A percentile compares a stretch with the other conserved stretches of the same genome.
Evolutionary conservation across 2,329 filamentous ascomycete genomes (phyloP).

Genomic region (Onygena corvina): DNA sequence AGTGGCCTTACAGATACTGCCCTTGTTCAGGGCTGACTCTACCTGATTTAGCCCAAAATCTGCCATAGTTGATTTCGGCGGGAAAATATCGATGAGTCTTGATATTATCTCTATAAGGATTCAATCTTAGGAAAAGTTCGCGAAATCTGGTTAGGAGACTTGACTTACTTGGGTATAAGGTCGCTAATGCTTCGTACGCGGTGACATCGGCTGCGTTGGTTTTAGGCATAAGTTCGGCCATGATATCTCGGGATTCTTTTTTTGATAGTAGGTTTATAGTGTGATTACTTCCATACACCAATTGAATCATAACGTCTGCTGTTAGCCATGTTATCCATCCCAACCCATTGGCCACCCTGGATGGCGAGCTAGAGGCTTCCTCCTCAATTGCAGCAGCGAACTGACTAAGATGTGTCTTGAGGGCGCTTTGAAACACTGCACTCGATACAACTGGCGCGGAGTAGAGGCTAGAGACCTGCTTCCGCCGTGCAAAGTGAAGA

Average conservation of each 20-base stretch:
- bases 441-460: conserved; percentile 11
- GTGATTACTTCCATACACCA: conserved; percentile 12
- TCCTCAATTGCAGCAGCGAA: conserved; percentile 12
- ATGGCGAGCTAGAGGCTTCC: conserved; percentile 7
- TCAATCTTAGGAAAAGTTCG: background rate
- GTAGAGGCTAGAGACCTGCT: conserved; percentile 13
- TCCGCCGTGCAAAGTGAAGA: conserved; percentile 14
- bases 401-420: conserved; percentile 12
- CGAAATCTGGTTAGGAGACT: background rate
- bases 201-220: background rate
- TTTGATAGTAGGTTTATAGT: conserved; percentile 12
- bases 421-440: conserved; percentile 9
- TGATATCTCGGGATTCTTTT: conserved; percentile 11
- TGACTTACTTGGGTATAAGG: conserved; percentile 14
- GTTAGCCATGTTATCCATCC: conserved; percentile 15
- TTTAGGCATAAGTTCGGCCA: conserved; percentile 8
- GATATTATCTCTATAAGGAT: background rate
- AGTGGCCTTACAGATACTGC: background rate
- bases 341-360: conserved; percentile 13
- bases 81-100: background rate
- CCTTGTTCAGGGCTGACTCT: conserved; percentile 6
- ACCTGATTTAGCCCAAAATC: conserved; percentile 13
- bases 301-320: conserved; percentile 15
- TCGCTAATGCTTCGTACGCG: conserved; percentile 8
- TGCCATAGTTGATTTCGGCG: conserved; percentile 8